A percentile compares a stretch with the other conserved stretches of the same genome.
Evolutionary conservation across 768 basidiomycete species (phyloP).

Genomic region (Trametes sanguinea): DNA sequence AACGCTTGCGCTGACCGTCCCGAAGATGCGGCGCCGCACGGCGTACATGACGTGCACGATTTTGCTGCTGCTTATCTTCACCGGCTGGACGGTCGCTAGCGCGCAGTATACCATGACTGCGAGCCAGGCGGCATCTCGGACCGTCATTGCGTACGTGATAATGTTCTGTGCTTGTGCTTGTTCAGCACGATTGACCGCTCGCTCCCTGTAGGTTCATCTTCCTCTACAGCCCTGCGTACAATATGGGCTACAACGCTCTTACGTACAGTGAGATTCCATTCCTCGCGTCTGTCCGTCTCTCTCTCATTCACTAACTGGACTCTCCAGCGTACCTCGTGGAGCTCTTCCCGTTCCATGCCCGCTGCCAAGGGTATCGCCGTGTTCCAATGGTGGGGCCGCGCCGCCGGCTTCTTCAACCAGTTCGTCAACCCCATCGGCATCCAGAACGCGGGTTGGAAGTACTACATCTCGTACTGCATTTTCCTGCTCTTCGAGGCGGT

Average conservation of each 20-base stretch:
- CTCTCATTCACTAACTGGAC: neutral
- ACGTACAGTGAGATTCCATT: constrained; percentile 47
- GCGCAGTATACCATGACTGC: constrained; percentile 46
- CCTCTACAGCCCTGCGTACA: constrained; percentile 57
- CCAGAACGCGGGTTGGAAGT: constrained; percentile 57
- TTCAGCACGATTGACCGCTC: neutral
- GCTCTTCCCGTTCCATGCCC: constrained; percentile 63
- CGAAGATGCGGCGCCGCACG: constrained; percentile 49
- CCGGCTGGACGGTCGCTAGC: constrained; percentile 57
- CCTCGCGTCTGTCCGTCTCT: neutral
- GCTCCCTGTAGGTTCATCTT: constrained; percentile 47
- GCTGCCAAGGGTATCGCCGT: constrained; percentile 62
- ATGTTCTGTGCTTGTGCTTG: neutral
- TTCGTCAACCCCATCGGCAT: constrained; percentile 70
- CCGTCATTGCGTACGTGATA: constrained; percentile 48
- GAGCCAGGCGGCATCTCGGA: constrained; percentile 46
- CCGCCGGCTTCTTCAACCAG: constrained; percentile 63
- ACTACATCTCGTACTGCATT: constrained; percentile 56
- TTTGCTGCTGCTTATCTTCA: constrained; percentile 49
- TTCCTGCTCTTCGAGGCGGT: constrained; percentile 54
- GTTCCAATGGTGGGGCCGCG: constrained; percentile 59
- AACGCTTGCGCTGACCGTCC: constrained; percentile 48
- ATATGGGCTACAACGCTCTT: constrained; percentile 57
- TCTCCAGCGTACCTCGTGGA: constrained; percentile 63
- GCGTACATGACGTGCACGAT: constrained; percentile 52